Percentiles rank a stretch among this genome's conserved stretches.
Evolutionary conservation across 2,329 filamentous ascomycete genomes (phyloP).

Genomic region (Xylariaceae sp.): DNA sequence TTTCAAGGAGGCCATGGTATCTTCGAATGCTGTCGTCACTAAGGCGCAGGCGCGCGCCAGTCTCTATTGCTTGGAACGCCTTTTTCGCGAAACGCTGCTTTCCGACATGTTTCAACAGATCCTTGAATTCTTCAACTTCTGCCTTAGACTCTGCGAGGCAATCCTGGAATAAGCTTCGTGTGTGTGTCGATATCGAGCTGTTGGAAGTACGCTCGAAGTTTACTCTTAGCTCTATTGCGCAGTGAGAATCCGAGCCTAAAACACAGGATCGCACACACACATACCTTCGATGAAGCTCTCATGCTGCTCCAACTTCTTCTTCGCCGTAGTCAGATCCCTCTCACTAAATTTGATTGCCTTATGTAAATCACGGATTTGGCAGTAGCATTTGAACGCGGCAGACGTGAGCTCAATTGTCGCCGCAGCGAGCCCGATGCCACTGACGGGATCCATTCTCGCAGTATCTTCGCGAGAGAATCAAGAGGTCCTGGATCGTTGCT

Average conservation of each 20-base stretch:
- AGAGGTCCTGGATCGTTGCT: too few species aligned
- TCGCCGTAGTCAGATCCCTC: slow-evolving; percentile 3
- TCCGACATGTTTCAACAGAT: slow-evolving; percentile 7
- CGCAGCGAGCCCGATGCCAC: slow-evolving; percentile 5
- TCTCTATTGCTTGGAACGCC: slow-evolving; percentile 6
- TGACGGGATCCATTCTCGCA: too few species aligned
- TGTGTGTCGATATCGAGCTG: background rate
- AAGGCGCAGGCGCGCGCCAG: slow-evolving; percentile 10
- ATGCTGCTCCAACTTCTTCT: slow-evolving; percentile 6
- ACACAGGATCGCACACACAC: too few species aligned
- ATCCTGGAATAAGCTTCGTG: slow-evolving; percentile 4
- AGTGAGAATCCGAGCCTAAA: background rate
- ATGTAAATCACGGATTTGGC: slow-evolving; percentile 7
- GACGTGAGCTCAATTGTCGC: slow-evolving; percentile 10
- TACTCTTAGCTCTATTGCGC: slow-evolving; percentile 4
- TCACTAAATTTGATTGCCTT: slow-evolving; percentile 10
- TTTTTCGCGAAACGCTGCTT: slow-evolving; percentile 8
- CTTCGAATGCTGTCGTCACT: slow-evolving; percentile 8
- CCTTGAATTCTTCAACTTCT: slow-evolving; percentile 6
- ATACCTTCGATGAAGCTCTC: slow-evolving; percentile 10
- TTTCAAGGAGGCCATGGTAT: slow-evolving; percentile 8
- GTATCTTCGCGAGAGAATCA: too few species aligned
- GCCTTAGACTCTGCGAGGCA: slow-evolving; percentile 5
- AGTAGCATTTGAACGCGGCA: slow-evolving; percentile 11
- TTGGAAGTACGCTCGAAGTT: slow-evolving; percentile 4